Conservation (phyloP, 2,329 filamentous ascomycete species). For the Fusarium nodosum region DNA sequence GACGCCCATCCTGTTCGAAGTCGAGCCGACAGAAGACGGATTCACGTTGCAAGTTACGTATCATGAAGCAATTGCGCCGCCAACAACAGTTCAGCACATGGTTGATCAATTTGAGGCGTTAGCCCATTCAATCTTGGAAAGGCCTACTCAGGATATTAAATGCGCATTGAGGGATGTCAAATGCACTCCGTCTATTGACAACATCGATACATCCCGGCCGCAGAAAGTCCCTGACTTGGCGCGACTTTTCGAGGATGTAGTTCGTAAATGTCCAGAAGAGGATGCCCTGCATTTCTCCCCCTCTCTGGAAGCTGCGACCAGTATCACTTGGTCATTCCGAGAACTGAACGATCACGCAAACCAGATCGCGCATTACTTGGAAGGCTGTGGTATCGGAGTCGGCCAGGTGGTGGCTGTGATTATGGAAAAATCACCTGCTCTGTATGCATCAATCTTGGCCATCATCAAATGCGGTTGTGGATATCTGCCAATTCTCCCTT, state of each 20-base stretch:
- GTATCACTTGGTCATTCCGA: constrained; percentile 70
- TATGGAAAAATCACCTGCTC: constrained; percentile 79
- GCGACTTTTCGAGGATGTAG: constrained; percentile 67
- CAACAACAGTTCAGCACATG: constrained; percentile 68
- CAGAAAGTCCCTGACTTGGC: constrained; percentile 61
- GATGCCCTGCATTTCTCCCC: constrained; percentile 75
- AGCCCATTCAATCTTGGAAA: constrained; percentile 50
- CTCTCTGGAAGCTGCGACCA: constrained; percentile 44
- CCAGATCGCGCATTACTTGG: constrained; percentile 68
- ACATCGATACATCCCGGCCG: constrained; percentile 55
- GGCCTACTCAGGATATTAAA: constrained; percentile 43
- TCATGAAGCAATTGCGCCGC: constrained; percentile 64
- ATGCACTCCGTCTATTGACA: constrained; percentile 63
- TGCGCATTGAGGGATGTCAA: constrained; percentile 47
- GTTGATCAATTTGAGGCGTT: constrained; percentile 72
- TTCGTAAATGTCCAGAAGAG: constrained; percentile 61
- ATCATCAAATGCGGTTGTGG: constrained; percentile 80
- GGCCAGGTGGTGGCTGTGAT: constrained; percentile 77
- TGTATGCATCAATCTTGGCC: constrained; percentile 82
- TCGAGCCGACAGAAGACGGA: constrained; percentile 70
- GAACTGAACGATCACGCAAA: constrained; percentile 76
- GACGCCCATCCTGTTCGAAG: constrained; percentile 80
- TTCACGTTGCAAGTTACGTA: constrained; percentile 64
- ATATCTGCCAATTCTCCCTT: constrained; percentile 83
- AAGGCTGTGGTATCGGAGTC: constrained; percentile 59